These are phyloP conservation scores for Typha latifolia DNA, from an alignment of 176 grass and related monocot genomes.

Conservation along the genomic window DNA sequence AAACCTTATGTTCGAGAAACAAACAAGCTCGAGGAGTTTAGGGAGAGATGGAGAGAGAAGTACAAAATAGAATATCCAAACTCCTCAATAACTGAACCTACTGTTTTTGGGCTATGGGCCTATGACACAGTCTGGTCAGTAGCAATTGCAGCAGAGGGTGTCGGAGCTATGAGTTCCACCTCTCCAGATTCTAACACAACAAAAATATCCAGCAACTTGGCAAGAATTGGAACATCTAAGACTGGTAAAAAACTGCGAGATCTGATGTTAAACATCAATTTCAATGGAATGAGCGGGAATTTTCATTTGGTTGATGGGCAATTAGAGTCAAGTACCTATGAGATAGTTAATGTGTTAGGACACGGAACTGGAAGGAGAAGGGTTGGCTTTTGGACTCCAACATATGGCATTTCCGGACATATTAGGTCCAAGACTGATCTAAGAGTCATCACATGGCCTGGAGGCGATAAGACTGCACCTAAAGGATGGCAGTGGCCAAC, in stretches of 20 bases:
- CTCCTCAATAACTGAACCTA: slow-evolving; percentile 21
- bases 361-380: neutral
- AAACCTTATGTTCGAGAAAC: slow-evolving; percentile 38
- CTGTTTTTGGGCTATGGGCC: slow-evolving; percentile 44
- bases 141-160: slow-evolving; percentile 39
- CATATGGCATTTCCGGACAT: slow-evolving; percentile 11
- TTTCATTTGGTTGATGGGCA: slow-evolving; percentile 49
- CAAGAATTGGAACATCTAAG: slow-evolving; percentile 30
- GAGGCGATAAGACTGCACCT: slow-evolving; percentile 8
- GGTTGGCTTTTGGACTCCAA: slow-evolving; percentile 35
- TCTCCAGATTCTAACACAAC: slow-evolving; percentile 15
- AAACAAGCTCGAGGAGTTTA: slow-evolving; percentile 14
- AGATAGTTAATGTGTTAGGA: slow-evolving; percentile 40
- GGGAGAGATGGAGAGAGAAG: slow-evolving; percentile 32
- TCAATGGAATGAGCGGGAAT: slow-evolving; percentile 29
- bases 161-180: slow-evolving; percentile 18
- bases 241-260: slow-evolving; percentile 21
- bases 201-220: slow-evolving; percentile 39
- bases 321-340: slow-evolving; percentile 37
- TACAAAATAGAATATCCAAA: slow-evolving; percentile 24
- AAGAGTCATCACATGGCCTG: slow-evolving; percentile 41
- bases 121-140: slow-evolving; percentile 71
- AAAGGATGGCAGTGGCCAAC: slow-evolving; percentile 70
- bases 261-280: slow-evolving; percentile 28
- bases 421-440: slow-evolving; percentile 8